Conservation (phyloP, 2,329 filamentous ascomycete species). For the Cladophialophora yegresii region DNA sequence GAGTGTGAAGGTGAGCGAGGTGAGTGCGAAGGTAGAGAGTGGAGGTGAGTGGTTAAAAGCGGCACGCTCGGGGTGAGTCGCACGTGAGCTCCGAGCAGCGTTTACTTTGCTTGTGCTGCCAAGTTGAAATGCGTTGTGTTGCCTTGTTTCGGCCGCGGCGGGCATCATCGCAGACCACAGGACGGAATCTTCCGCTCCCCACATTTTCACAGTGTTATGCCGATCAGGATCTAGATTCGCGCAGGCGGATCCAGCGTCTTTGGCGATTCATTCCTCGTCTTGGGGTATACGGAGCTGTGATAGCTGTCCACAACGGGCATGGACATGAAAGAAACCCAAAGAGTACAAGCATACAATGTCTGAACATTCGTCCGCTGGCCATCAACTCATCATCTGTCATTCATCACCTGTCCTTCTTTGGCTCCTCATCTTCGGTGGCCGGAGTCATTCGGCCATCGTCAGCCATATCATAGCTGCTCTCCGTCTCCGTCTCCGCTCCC, state of each 20-base stretch:
- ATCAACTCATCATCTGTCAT: background rate
- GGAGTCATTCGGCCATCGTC: slow-evolving; percentile 33
- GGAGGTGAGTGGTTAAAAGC: background rate
- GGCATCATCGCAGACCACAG: background rate
- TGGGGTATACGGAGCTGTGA: no score
- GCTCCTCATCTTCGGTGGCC: slow-evolving; percentile 35
- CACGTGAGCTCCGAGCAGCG: background rate
- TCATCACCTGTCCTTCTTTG: slow-evolving; percentile 34
- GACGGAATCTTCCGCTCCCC: background rate
- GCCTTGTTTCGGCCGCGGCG: background rate
- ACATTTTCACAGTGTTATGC: background rate
- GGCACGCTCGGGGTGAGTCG: background rate
- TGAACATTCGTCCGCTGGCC: background rate
- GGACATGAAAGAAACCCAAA: background rate
- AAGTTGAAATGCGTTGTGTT: background rate
- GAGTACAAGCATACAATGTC: background rate
- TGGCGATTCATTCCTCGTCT: background rate
- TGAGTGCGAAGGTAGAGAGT: background rate
- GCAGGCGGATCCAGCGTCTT: background rate
- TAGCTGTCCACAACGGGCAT: background rate
- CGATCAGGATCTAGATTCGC: no score
- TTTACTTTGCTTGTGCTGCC: no score
- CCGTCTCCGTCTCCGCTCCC: slow-evolving; percentile 32
- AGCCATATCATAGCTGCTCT: slow-evolving; percentile 37
- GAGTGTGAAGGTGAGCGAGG: slow-evolving; percentile 8